A percentile compares a stretch with the other conserved stretches of the same genome.
Conservation (phyloP, 495 filamentous ascomycete species). For the Ramalina peruviana region DNA sequence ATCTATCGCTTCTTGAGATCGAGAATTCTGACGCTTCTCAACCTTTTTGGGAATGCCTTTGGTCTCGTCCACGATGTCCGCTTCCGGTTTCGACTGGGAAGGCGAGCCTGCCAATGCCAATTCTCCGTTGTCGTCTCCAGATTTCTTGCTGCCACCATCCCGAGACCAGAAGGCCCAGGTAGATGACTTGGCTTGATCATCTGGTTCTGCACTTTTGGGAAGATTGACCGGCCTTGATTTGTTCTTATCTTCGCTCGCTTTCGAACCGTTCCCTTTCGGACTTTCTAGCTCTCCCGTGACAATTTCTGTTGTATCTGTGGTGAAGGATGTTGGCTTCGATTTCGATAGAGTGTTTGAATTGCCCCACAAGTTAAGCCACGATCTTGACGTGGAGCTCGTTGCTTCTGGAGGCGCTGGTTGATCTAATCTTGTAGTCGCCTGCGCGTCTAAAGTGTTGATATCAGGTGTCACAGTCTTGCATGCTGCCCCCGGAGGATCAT, state of each 20-base stretch:
- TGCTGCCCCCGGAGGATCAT: not conserved
- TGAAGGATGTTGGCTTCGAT: not conserved
- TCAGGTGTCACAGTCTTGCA: not conserved
- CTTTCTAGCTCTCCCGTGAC: not conserved
- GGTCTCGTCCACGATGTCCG: conserved; percentile 39
- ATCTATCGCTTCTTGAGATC: conserved; percentile 1
- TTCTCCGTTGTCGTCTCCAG: conserved; percentile 43
- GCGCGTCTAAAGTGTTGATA: not conserved
- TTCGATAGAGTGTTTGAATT: not conserved
- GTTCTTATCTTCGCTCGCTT: not conserved
- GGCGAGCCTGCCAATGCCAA: conserved; percentile 53
- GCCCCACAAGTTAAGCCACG: conserved; percentile 41
- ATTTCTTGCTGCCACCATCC: conserved; percentile 13
- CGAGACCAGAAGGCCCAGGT: conserved; percentile 82
- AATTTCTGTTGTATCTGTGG: not conserved
- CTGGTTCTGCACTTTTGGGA: conserved; percentile 8
- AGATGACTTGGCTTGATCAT: conserved; percentile 33
- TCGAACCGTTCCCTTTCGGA: not conserved
- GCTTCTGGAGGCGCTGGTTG: not conserved
- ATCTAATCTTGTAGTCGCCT: not conserved
- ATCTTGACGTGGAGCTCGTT: conserved; percentile 20
- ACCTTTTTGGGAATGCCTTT: conserved; percentile 23
- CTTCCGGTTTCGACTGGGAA: conserved; percentile 48
- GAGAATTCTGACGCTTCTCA: conserved; percentile 13
- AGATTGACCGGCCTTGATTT: not conserved